phyloP scores from a whole-genome alignment of 768 basidiomycete genomes.

The Mrakia blollopis region DNA sequence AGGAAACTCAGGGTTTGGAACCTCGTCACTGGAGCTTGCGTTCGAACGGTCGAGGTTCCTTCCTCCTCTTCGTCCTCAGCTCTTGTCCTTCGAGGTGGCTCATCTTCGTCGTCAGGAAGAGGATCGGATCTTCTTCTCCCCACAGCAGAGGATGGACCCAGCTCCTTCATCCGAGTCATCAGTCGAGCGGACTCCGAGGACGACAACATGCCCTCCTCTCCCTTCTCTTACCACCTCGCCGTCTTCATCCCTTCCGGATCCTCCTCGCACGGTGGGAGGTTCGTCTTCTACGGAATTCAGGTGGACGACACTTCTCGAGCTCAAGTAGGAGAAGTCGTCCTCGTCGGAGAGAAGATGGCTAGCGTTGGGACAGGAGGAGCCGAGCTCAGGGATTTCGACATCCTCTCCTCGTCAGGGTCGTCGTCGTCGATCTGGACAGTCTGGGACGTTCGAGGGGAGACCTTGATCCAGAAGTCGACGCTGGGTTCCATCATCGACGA shows the following conservation, averaged over 20 bases:
- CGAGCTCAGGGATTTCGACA: constrained; percentile 23
- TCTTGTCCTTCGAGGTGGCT: neutral
- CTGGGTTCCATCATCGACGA: constrained; percentile 42
- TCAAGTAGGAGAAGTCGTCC: constrained; percentile 30
- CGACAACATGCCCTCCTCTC: constrained; percentile 50
- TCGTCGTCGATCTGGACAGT: constrained; percentile 56
- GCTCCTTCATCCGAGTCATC: constrained; percentile 43
- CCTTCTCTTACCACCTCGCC: constrained; percentile 51
- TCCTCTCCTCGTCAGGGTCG: neutral
- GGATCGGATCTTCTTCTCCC: neutral
- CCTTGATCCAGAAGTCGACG: constrained; percentile 59
- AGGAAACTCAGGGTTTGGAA: constrained; percentile 80
- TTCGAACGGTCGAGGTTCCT: constrained; percentile 47
- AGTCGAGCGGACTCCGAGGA: constrained; percentile 50
- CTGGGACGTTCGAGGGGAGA: constrained; percentile 76
- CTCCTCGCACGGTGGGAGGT: constrained; percentile 68
- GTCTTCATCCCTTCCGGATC: constrained; percentile 66
- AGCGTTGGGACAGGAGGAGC: constrained; percentile 36
- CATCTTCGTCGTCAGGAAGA: too few species aligned
- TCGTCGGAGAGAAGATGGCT: constrained; percentile 34
- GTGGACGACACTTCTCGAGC: constrained; percentile 18
- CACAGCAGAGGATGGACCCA: constrained; percentile 38
- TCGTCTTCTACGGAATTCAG: constrained; percentile 52
- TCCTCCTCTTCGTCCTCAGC: neutral
- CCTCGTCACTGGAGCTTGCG: constrained; percentile 34